Conservation (phyloP, 129 eudicot species). For the Saussurea involucrata region DNA sequence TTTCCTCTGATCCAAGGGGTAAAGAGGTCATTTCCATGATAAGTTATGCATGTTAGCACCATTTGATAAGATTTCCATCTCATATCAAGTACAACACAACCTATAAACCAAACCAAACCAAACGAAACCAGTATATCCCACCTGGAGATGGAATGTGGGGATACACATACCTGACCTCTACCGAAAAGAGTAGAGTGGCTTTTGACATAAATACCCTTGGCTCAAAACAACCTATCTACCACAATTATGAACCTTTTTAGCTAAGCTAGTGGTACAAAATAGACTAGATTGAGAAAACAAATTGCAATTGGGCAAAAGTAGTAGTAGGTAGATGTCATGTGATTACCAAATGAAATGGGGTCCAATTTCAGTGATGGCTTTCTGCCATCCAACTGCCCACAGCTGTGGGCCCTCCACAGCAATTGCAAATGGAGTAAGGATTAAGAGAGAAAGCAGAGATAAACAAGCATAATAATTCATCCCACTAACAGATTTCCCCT, state of each 20-base stretch:
- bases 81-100: not conserved
- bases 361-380: slow-evolving; percentile 62
- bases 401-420: slow-evolving; percentile 79
- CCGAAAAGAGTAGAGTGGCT: not conserved
- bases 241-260: not conserved
- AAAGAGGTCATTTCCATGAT: no score
- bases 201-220: not conserved
- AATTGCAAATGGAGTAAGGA: slow-evolving; percentile 76
- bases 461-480: slow-evolving; percentile 83
- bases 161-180: not conserved
- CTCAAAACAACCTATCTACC: not conserved
- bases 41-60: no score
- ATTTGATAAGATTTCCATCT: not conserved
- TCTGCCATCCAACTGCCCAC: slow-evolving; percentile 77
- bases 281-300: slow-evolving; percentile 1
- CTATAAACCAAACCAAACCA: not conserved
- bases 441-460: slow-evolving; percentile 58
- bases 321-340: slow-evolving; percentile 31
- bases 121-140: not conserved
- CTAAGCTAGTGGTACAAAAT: not conserved
- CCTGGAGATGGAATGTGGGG: not conserved
- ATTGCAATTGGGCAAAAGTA: slow-evolving; percentile 15
- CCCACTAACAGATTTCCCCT: slow-evolving; percentile 81
- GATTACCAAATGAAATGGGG: slow-evolving; percentile 69
- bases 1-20: no score